phyloP scores from a whole-genome alignment of 1,139 yeast genomes.

The Waltiozyma sp. region DNA sequence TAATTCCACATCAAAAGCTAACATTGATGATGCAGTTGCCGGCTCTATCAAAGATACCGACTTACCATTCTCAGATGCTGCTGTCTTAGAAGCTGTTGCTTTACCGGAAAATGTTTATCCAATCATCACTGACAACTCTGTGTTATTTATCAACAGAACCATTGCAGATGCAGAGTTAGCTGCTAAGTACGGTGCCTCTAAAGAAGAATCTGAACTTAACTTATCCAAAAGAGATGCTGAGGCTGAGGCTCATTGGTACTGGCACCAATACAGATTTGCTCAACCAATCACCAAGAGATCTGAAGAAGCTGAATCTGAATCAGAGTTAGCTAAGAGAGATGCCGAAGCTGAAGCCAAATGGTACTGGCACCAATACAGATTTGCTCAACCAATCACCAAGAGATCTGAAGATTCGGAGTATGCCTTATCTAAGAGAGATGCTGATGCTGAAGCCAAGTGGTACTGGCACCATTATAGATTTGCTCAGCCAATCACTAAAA shows the following conservation, averaged over 20 bases:
- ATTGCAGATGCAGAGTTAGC: constrained; percentile 11
- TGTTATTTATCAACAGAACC: constrained; percentile 18
- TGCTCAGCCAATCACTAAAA: constrained; percentile 11
- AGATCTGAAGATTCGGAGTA: constrained; percentile 11
- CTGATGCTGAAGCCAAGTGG: constrained; percentile 10
- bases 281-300: constrained; percentile 1
- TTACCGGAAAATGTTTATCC: constrained; percentile 16
- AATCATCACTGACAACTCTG: constrained; percentile 15
- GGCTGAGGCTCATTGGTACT: constrained; percentile 12
- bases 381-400: constrained; percentile 12
- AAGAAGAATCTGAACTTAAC: not conserved
- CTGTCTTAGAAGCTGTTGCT: constrained; percentile 17
- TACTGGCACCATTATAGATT: constrained; percentile 8
- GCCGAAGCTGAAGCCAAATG: constrained; percentile 10
- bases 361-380: not conserved
- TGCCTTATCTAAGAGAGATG: constrained; percentile 3
- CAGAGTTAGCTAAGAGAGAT: constrained; percentile 10
- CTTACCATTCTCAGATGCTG: constrained; percentile 18
- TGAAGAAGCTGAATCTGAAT: not conserved
- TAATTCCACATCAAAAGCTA: constrained; percentile 3
- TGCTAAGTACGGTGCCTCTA: constrained; percentile 1
- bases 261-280: constrained; percentile 5
- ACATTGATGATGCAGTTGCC: constrained; percentile 1
- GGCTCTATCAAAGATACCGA: constrained; percentile 13
- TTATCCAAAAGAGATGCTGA: constrained; percentile 11